phyloP scores from a whole-genome alignment of 495 filamentous ascomycete genomes.

The Annulohypoxylon maeteangense region DNA sequence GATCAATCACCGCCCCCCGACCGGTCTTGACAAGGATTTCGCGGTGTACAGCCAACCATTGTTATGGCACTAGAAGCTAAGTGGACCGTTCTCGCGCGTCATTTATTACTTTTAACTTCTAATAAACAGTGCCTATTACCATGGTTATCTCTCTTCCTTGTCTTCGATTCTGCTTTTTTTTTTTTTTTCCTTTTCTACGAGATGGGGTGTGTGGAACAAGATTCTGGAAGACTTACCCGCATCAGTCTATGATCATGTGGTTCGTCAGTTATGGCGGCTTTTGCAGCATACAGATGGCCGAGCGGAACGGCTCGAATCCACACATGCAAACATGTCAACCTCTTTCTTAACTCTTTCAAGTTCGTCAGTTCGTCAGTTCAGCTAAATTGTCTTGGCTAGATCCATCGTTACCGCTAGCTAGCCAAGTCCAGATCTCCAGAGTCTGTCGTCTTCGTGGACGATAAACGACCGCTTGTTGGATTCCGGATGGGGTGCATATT shows the following conservation, averaged over 20 bases:
- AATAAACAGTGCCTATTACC: constrained; percentile 37
- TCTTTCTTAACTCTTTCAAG: constrained; percentile 13
- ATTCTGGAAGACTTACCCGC: constrained; percentile 45
- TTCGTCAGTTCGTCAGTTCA: constrained; percentile 13
- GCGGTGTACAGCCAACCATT: constrained; percentile 37
- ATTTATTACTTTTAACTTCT: constrained; percentile 37
- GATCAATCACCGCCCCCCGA: constrained; percentile 31
- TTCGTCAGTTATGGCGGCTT: constrained; percentile 28
- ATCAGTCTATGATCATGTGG: constrained; percentile 44
- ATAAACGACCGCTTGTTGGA: constrained; percentile 20
- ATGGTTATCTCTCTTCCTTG: constrained; percentile 3
- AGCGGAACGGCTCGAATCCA: constrained; percentile 43
- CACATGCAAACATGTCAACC: constrained; percentile 6
- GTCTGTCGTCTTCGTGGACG: constrained; percentile 11
- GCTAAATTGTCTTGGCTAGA: constrained; percentile 32
- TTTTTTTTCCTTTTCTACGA: constrained; percentile 24
- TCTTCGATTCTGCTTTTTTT: constrained; percentile 20
- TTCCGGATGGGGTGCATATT: constrained; percentile 36
- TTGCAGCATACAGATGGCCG: constrained; percentile 12
- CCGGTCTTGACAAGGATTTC: constrained; percentile 30
- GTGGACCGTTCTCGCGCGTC: constrained; percentile 35
- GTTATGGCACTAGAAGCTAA: constrained; percentile 14
- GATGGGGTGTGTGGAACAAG: constrained; percentile 26
- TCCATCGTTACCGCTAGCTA: constrained; percentile 32
- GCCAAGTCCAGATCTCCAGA: constrained; percentile 27